Conservation (phyloP, 768 basidiomycete species). For the Pleurotus eryngii region DNA sequence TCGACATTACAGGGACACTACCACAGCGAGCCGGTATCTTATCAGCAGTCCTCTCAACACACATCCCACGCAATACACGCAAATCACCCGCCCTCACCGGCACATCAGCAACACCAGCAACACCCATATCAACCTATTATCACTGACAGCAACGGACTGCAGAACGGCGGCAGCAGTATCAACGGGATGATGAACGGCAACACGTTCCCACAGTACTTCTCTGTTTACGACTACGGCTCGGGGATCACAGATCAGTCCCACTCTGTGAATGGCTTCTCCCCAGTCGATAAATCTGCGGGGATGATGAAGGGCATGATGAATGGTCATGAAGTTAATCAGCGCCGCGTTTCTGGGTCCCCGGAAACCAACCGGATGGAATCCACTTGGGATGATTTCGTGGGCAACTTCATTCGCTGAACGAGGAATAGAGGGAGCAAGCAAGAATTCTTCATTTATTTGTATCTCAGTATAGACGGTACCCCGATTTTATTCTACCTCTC, state of each 20-base stretch:
- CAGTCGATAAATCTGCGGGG: slow-evolving; percentile 9
- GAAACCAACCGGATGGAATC: slow-evolving; percentile 54
- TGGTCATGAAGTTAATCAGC: slow-evolving; percentile 32
- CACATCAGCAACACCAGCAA: slow-evolving; percentile 4
- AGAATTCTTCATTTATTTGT: too few species aligned
- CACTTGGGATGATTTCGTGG: slow-evolving; percentile 65
- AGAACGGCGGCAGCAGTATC: slow-evolving; percentile 5
- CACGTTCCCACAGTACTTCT: slow-evolving; percentile 68
- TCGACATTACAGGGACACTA: slow-evolving; percentile 3
- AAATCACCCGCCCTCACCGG: slow-evolving; percentile 14
- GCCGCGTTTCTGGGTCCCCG: slow-evolving; percentile 51
- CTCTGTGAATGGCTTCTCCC: slow-evolving; percentile 1
- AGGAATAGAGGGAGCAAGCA: too few species aligned
- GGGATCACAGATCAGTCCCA: background rate
- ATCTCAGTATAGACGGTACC: too few species aligned
- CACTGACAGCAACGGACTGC: slow-evolving; percentile 11
- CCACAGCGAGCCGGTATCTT: slow-evolving; percentile 4
- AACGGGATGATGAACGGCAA: slow-evolving; percentile 9
- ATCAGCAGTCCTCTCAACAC: slow-evolving; percentile 3
- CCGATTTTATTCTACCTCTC: too few species aligned
- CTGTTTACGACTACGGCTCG: slow-evolving; percentile 66
- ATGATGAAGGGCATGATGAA: slow-evolving; percentile 16
- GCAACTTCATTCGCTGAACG: slow-evolving; percentile 25
- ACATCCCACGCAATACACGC: slow-evolving; percentile 15
- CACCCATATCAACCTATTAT: slow-evolving; percentile 15